Base-by-base conservation (phyloP, 2,329 filamentous ascomycete genomes). In the Helotiales sp. region DNA sequence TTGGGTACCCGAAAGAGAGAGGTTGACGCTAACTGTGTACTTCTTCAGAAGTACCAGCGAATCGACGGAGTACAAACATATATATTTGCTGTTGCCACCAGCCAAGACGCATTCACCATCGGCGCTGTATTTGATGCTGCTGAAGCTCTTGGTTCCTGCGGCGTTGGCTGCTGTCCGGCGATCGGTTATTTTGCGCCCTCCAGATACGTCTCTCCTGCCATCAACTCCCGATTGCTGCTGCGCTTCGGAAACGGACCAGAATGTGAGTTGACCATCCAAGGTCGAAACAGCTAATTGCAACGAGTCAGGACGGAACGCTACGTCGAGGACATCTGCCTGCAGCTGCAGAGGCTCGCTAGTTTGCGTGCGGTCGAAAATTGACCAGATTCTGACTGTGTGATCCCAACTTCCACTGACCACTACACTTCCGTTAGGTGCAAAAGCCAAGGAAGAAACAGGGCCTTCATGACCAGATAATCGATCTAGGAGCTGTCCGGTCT, bases 381-480 rank as follows among this genome's bases (percentile, higher is more conserved):
- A 97, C 96, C 96, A 99, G 69, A 99, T 89, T 62, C 96, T 89
- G 20, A 97, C 95, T 5, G 96, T 98, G 69, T 91, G 91, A 78
- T 99, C 96, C 96, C 96, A 99, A 75, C 93, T 97, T 63, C 96
- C 96, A 76, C 93, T 97, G 55, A 97, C 89, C 15, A 99, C 83
- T 34, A 90, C 87, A 67, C 89, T 87, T 34, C 94, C 95, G 75
- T 97, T 93, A 0, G 94, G 92, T 1, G 95, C 89, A 77, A 99
- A 99, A 2, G 93, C 89, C 28, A 99, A 82, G 1, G 92, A 90
- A 5, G 93, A 96, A 1, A 99, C 91, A 0, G 96, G 96, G 0
- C 95, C 96, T 80, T 99, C 95, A 73, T 99, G 96, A 0, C 96
- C 96, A 6, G 94, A 87, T 26, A 99, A 84, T 72, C 91, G 91